Percentiles rank a stretch among this genome's conserved stretches.
These are phyloP conservation scores for Exsudoporus frostii DNA, from an alignment of 768 basidiomycete genomes.

Conservation along the genomic window DNA sequence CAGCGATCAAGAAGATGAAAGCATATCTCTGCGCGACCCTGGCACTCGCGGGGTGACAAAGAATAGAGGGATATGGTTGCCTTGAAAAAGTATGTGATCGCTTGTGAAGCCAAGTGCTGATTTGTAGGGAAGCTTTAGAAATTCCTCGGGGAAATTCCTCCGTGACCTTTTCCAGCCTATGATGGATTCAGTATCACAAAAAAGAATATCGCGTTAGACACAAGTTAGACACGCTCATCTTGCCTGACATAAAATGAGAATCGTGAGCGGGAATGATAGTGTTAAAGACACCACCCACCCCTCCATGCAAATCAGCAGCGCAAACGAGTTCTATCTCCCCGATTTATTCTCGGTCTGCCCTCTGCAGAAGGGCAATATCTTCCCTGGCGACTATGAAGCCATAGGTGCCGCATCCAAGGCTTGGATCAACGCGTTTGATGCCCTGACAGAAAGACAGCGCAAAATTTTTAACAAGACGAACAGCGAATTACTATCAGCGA, in stretches of 20 bases:
- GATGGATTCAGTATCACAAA: background rate
- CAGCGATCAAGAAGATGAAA: slow-evolving; percentile 60
- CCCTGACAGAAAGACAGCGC: slow-evolving; percentile 58
- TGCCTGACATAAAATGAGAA: slow-evolving; percentile 5
- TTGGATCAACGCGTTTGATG: slow-evolving; percentile 60
- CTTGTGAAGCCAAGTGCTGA: background rate
- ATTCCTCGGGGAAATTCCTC: slow-evolving; percentile 6
- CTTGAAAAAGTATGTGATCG: background rate
- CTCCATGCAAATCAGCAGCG: background rate
- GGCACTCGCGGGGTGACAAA: slow-evolving; percentile 34
- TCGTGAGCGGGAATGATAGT: background rate
- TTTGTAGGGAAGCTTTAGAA: background rate
- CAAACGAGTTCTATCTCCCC: slow-evolving; percentile 47
- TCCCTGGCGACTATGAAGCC: slow-evolving; percentile 50
- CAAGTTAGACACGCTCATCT: slow-evolving; percentile 6
- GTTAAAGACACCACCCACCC: background rate
- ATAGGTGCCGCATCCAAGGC: slow-evolving; percentile 55
- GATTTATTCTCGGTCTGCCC: slow-evolving; percentile 49
- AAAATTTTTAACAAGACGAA: slow-evolving; percentile 53
- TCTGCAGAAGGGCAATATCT: slow-evolving; percentile 46
- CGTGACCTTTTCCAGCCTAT: background rate
- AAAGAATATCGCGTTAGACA: background rate
- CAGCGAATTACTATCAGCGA: slow-evolving; percentile 60
- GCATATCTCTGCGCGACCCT: slow-evolving; percentile 87
- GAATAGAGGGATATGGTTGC: background rate